phyloP scores from a whole-genome alignment of 352 stramenopile genomes.

The Globisporangium paroecandrum region DNA sequence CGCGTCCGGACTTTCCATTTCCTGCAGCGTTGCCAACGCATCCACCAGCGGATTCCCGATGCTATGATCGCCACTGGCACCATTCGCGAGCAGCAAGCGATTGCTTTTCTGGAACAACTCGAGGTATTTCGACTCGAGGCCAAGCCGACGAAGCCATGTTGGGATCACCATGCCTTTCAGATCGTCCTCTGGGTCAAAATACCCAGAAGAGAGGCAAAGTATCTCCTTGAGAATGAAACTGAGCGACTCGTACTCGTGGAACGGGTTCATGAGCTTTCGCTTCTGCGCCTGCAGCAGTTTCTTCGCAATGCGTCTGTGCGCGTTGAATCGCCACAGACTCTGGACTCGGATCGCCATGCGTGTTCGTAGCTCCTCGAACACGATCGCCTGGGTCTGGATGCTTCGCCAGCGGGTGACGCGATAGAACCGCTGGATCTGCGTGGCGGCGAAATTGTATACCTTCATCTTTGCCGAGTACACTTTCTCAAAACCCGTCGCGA shows the following conservation, averaged over 20 bases:
- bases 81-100: conserved; percentile 12
- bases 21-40: conserved; percentile 26
- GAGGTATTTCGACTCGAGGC: conserved; percentile 44
- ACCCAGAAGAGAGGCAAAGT: conserved; percentile 19
- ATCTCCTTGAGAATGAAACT: conserved; percentile 35
- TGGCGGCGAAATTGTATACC: conserved; percentile 37
- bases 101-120: conserved; percentile 40
- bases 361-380: conserved; percentile 33
- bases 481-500: conserved; percentile 19
- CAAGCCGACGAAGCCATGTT: conserved; percentile 59
- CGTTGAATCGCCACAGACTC: conserved; percentile 51
- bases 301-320: conserved; percentile 40
- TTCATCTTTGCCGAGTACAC: conserved; percentile 34
- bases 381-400: conserved; percentile 28
- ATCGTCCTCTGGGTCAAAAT: conserved; percentile 62
- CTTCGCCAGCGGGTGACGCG: conserved; percentile 40
- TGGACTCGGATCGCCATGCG: conserved; percentile 67
- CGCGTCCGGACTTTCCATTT: conserved; percentile 8
- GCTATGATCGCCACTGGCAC: no score
- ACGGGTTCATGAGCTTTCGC: conserved; percentile 53
- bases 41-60: background rate
- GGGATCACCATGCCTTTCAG: conserved; percentile 44
- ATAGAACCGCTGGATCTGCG: conserved; percentile 53
- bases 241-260: conserved; percentile 25
- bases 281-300: conserved; percentile 49